These are phyloP conservation scores for Pyrenophora tritici-repentis DNA, from an alignment of 2,329 filamentous ascomycete genomes.

Conservation along the genomic window DNA sequence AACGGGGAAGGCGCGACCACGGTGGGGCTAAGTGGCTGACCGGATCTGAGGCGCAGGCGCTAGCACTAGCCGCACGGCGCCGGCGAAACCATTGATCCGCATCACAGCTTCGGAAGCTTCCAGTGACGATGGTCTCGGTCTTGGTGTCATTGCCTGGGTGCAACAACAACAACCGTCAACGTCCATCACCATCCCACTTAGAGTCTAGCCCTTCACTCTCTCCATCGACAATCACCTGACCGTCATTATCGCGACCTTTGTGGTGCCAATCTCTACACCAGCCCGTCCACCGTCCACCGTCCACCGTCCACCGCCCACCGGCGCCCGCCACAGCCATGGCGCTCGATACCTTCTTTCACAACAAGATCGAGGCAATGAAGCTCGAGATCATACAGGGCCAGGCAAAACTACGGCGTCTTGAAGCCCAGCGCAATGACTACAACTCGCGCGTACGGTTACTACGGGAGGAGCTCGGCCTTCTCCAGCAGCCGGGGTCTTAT, in stretches of 20 bases:
- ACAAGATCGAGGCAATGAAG: conserved; percentile 99
- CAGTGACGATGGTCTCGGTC: conserved; percentile 2
- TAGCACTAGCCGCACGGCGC: not conserved
- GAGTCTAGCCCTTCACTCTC: not conserved
- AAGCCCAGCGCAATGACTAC: conserved; percentile 98
- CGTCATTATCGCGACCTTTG: not conserved
- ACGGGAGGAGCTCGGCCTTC: conserved; percentile 89
- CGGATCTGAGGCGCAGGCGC: not conserved
- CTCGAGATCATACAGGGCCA: conserved; percentile 99
- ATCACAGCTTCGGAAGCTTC: conserved; percentile 24
- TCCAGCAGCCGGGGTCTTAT: conserved; percentile 97
- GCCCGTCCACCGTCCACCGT: conserved; percentile 13
- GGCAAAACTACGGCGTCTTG: conserved; percentile 88
- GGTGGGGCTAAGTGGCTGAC: not conserved
- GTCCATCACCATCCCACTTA: conserved; percentile 6
- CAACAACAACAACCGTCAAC: conserved; percentile 5
- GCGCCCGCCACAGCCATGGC: conserved; percentile 72
- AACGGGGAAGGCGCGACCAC: not conserved
- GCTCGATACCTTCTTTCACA: conserved; percentile 98
- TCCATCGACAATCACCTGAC: not conserved
- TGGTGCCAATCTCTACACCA: not conserved
- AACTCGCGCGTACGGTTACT: conserved; percentile 95
- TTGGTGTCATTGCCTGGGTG: conserved; percentile 4
- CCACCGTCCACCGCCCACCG: conserved; percentile 15
- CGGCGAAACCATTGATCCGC: conserved; percentile 19